phyloP scores from a whole-genome alignment of 768 basidiomycete genomes.

The Tricholoma furcatifolium region DNA sequence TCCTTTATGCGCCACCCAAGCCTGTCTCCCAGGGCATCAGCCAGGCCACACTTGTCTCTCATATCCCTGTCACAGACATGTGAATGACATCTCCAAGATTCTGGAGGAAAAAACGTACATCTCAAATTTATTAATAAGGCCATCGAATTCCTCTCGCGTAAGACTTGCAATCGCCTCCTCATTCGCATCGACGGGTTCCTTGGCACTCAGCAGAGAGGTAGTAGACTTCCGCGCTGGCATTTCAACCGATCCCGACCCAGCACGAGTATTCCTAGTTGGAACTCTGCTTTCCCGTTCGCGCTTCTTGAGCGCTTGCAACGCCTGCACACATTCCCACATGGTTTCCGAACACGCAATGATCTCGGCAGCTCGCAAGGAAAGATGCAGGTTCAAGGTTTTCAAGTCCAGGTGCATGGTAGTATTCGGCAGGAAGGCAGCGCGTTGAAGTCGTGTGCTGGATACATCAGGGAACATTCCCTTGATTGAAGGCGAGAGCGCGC shows the following conservation, averaged over 20 bases:
- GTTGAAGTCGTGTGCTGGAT: slow-evolving; percentile 11
- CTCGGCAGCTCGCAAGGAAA: slow-evolving; percentile 59
- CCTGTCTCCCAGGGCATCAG: slow-evolving; percentile 42
- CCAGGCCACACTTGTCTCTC: slow-evolving; percentile 54
- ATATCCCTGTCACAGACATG: slow-evolving; percentile 50
- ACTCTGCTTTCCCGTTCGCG: slow-evolving; percentile 4
- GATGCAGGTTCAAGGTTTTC: slow-evolving; percentile 58
- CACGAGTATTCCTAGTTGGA: slow-evolving; percentile 1
- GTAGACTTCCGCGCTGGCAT: slow-evolving; percentile 10
- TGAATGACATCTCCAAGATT: slow-evolving; percentile 4
- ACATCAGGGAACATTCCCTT: slow-evolving; percentile 24
- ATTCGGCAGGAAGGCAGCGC: slow-evolving; percentile 49
- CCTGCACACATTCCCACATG: slow-evolving; percentile 78
- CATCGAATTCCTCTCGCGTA: slow-evolving; percentile 62
- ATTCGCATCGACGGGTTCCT: slow-evolving; percentile 23
- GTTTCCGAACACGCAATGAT: slow-evolving; percentile 70
- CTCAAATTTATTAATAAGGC: slow-evolving; percentile 53
- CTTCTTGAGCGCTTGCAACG: slow-evolving; percentile 36
- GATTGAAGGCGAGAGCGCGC: slow-evolving; percentile 41
- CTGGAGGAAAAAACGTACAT: slow-evolving; percentile 41
- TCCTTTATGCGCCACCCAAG: slow-evolving; percentile 48
- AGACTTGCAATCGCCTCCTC: slow-evolving; percentile 44
- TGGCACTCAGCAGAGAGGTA: slow-evolving; percentile 9
- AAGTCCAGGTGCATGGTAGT: slow-evolving; percentile 53
- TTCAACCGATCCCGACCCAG: slow-evolving; percentile 15